Conservation (phyloP, 1,139 yeast species). For the Waltiozyma sp. region DNA sequence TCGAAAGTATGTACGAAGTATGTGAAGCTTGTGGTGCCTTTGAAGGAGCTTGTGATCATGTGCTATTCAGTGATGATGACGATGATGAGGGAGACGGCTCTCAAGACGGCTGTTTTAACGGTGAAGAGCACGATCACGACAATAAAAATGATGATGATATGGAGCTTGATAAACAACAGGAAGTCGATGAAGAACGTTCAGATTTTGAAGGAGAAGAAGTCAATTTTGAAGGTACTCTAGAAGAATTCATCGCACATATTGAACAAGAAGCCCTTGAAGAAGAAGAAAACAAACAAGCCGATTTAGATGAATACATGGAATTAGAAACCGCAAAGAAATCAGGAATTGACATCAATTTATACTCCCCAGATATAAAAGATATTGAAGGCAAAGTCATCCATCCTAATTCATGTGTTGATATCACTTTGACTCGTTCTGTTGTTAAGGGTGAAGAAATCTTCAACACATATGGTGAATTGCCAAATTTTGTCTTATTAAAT, state of each 20-base stretch:
- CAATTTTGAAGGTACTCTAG: slow-evolving; percentile 20
- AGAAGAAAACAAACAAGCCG: slow-evolving; percentile 2
- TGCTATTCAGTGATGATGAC: slow-evolving; percentile 12
- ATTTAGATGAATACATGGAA: slow-evolving; percentile 20
- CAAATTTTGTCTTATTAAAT: slow-evolving; percentile 54
- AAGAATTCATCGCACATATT: slow-evolving; percentile 13
- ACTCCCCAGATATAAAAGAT: slow-evolving; percentile 5
- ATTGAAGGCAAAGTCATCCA: slow-evolving; percentile 17
- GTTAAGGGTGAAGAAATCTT: slow-evolving; percentile 40
- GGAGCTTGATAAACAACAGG: slow-evolving; percentile 1
- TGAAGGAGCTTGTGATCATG: slow-evolving; percentile 33
- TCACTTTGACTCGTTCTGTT: slow-evolving; percentile 22
- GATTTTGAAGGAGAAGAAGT: neutral
- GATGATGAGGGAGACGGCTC: slow-evolving; percentile 11
- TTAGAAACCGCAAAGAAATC: slow-evolving; percentile 24
- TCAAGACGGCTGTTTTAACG: slow-evolving; percentile 1
- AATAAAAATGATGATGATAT: slow-evolving; percentile 1
- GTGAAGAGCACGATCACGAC: slow-evolving; percentile 22
- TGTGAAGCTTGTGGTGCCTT: slow-evolving; percentile 64
- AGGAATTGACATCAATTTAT: slow-evolving; percentile 31
- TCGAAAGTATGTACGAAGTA: slow-evolving; percentile 60
- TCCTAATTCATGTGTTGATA: slow-evolving; percentile 46
- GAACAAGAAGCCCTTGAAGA: slow-evolving; percentile 11
- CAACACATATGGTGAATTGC: slow-evolving; percentile 80
- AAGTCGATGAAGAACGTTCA: too few relatives aligned